These are phyloP conservation scores for Scenedesmus sp. DNA, from an alignment of 163 green algal species.

Conservation along the genomic window DNA sequence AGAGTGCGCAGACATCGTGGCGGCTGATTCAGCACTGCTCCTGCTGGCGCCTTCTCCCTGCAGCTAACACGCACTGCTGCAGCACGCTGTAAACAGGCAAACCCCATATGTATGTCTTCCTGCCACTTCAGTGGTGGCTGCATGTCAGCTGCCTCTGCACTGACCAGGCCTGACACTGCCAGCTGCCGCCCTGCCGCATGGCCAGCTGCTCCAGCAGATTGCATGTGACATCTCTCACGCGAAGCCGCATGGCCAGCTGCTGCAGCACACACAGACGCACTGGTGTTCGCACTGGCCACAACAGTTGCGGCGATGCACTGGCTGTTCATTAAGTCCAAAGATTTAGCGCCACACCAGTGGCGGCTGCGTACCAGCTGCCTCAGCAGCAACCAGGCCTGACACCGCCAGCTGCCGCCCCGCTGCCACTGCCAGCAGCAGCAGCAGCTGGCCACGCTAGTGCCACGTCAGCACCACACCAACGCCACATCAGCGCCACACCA, in stretches of 20 bases:
- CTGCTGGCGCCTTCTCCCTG: not conserved
- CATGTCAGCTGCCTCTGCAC: not conserved
- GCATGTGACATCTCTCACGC: no score
- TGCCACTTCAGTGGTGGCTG: conserved; percentile 8
- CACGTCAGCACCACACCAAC: no score
- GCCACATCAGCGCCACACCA: not conserved
- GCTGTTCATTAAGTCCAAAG: no score
- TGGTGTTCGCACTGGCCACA: no score
- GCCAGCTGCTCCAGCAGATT: no score
- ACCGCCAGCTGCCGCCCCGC: not conserved
- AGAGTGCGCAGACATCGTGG: no score
- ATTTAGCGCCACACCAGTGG: no score
- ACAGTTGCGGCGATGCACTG: no score
- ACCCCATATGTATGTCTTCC: not conserved
- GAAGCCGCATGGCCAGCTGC: no score
- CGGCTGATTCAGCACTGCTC: not conserved
- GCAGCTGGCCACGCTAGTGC: no score
- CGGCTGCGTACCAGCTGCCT: not conserved
- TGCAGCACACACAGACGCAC: no score
- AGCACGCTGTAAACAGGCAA: not conserved
- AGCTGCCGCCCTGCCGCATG: not conserved
- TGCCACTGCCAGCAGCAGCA: conserved; percentile 10
- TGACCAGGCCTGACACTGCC: not conserved
- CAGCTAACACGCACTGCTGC: not conserved
- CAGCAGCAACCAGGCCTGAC: no score